These are phyloP conservation scores for Xerophyta viscosa DNA, from an alignment of 106 monocot genomes.

Conservation along the genomic window DNA sequence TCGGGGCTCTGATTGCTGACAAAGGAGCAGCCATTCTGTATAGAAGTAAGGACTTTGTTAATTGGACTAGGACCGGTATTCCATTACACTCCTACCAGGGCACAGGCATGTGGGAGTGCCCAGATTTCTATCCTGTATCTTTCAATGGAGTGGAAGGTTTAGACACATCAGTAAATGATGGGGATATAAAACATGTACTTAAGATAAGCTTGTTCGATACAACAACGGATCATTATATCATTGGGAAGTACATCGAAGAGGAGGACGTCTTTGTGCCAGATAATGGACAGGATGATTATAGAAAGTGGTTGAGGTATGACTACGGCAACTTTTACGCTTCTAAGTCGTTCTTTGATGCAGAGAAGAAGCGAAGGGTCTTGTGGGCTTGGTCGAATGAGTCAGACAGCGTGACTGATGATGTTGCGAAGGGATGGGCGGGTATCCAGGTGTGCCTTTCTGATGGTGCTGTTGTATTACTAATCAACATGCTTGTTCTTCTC, in stretches of 20 bases:
- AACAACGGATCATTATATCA: conserved; percentile 15
- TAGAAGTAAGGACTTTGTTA: conserved; percentile 28
- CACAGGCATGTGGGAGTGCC: conserved; percentile 46
- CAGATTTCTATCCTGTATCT: conserved; percentile 32
- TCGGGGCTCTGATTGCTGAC: conserved; percentile 13
- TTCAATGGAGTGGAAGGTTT: conserved; percentile 6
- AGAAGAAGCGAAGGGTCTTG: conserved; percentile 53
- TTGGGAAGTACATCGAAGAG: conserved; percentile 18
- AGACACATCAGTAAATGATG: conserved; percentile 10
- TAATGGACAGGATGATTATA: conserved; percentile 19
- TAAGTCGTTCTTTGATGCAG: conserved; percentile 63
- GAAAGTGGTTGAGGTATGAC: conserved; percentile 54
- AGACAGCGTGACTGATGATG: conserved; percentile 40
- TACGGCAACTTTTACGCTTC: conserved; percentile 88
- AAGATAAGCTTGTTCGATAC: conserved; percentile 21
- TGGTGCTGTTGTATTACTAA: too few species aligned
- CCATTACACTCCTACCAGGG: conserved; percentile 17
- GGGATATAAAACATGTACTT: conserved; percentile 24
- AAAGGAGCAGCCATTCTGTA: conserved; percentile 22
- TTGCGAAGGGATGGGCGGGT: conserved; percentile 85
- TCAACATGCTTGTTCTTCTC: too few species aligned
- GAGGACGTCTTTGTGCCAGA: conserved; percentile 43
- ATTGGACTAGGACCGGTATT: conserved; percentile 13
- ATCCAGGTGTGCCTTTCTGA: too few species aligned
- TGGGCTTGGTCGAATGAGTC: conserved; percentile 80